Conservation (phyloP, 2,329 filamentous ascomycete species). For the Chrysoporthe puriensis region DNA sequence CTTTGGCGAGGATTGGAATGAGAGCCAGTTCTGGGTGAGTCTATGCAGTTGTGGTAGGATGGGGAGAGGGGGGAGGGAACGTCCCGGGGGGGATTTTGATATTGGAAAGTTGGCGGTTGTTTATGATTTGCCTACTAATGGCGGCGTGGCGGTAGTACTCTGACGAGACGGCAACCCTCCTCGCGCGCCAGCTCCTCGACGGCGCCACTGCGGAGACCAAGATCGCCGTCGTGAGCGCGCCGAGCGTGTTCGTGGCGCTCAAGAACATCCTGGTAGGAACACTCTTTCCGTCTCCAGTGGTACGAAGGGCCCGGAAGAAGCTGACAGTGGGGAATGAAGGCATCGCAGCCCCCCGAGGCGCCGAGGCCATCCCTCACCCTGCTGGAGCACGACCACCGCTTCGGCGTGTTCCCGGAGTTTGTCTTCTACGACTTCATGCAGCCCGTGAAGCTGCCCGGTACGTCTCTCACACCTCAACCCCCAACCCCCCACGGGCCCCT, state of each 20-base stretch:
- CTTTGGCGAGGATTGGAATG: slow-evolving; percentile 82
- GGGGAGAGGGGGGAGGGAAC: slow-evolving; percentile 3
- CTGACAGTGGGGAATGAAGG: slow-evolving; percentile 13
- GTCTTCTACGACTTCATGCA: slow-evolving; percentile 74
- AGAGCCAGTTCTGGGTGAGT: slow-evolving; percentile 80
- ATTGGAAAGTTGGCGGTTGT: too few relatives aligned
- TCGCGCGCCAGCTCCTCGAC: slow-evolving; percentile 69
- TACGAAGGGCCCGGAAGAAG: not conserved
- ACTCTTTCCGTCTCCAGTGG: not conserved
- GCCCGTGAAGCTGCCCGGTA: slow-evolving; percentile 67
- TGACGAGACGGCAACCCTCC: slow-evolving; percentile 67
- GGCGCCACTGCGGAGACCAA: slow-evolving; percentile 59
- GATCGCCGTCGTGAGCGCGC: slow-evolving; percentile 73
- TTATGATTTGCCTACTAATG: not conserved
- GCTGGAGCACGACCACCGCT: slow-evolving; percentile 75
- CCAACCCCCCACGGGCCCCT: not conserved
- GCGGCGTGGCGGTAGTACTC: slow-evolving; percentile 57
- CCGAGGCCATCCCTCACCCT: slow-evolving; percentile 63
- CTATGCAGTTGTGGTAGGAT: not conserved
- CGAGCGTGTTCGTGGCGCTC: slow-evolving; percentile 76
- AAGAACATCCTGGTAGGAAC: slow-evolving; percentile 67
- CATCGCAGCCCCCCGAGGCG: slow-evolving; percentile 22
- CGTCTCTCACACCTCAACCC: slow-evolving; percentile 18
- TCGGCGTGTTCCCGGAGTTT: slow-evolving; percentile 75
- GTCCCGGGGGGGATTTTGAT: too few relatives aligned